These are phyloP conservation scores for Achaetomiella virescens DNA, from an alignment of 495 filamentous ascomycete genomes.

Conservation along the genomic window DNA sequence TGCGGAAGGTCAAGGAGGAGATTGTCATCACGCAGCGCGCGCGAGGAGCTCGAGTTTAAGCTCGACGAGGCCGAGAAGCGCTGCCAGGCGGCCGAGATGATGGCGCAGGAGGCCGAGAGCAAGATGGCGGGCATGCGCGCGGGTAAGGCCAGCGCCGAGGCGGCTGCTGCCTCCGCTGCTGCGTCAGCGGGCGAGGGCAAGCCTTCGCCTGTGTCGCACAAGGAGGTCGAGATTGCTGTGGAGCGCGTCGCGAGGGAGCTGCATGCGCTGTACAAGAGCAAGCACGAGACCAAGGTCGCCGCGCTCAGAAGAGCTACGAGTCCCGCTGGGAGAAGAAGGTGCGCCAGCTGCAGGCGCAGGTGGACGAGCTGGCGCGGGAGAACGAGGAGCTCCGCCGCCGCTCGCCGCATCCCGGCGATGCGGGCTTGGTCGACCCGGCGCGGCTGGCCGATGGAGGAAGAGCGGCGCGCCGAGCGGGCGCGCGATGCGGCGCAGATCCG, in stretches of 20 bases:
- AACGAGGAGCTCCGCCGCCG: conserved; percentile 56
- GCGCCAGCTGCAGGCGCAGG: conserved; percentile 61
- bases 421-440: conserved; percentile 48
- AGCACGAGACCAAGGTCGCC: conserved; percentile 91
- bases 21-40: conserved; percentile 63
- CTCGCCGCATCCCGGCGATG: conserved; percentile 55
- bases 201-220: conserved; percentile 25
- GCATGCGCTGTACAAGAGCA: conserved; percentile 89
- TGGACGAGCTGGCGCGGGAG: conserved; percentile 61
- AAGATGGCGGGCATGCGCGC: conserved; percentile 62
- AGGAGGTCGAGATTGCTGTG: conserved; percentile 78
- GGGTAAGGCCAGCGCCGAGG: conserved; percentile 39
- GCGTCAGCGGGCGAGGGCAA: conserved; percentile 8
- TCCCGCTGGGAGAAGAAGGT: conserved; percentile 80
- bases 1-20: conserved; percentile 73
- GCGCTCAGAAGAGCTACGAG: conserved; percentile 92
- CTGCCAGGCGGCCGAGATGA: conserved; percentile 57
- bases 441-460: conserved; percentile 41
- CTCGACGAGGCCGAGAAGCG: conserved; percentile 69
- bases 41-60: conserved; percentile 62
- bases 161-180: conserved; percentile 19
- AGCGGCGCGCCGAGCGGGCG: conserved; percentile 45
- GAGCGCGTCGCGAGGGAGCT: conserved; percentile 84
- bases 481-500: conserved; percentile 47
- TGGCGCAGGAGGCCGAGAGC: conserved; percentile 65